Percentiles rank a stretch among this genome's conserved stretches.
These are phyloP conservation scores for Curvularia lunata DNA, from an alignment of 2,329 filamentous ascomycete species.

Conservation along the genomic window DNA sequence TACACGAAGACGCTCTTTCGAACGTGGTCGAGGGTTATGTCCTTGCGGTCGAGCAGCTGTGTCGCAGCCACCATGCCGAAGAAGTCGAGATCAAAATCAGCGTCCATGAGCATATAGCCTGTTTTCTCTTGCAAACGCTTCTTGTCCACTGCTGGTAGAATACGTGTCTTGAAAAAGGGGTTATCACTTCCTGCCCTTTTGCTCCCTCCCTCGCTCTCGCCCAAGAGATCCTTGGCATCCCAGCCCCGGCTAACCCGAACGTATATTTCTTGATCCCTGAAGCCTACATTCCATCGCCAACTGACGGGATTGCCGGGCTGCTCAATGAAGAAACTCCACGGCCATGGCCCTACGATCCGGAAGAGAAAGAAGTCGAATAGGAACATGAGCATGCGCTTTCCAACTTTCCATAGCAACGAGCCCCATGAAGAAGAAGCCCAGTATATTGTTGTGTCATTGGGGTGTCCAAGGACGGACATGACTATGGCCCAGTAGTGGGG, in stretches of 20 bases:
- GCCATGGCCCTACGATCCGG: constrained; percentile 55
- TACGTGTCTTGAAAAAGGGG: constrained; percentile 64
- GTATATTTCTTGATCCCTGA: constrained; percentile 79
- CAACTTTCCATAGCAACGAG: constrained; percentile 63
- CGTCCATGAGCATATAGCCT: constrained; percentile 84
- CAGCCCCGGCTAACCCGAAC: constrained; percentile 78
- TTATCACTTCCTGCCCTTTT: constrained; percentile 60
- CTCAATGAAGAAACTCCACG: constrained; percentile 63
- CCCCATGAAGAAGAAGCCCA: constrained; percentile 60
- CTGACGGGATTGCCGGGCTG: constrained; percentile 67
- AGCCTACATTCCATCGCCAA: constrained; percentile 79
- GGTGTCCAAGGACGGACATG: constrained; percentile 67
- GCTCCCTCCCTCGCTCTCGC: constrained; percentile 51
- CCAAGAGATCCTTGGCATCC: constrained; percentile 65
- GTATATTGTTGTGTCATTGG: constrained; percentile 71
- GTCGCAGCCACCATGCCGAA: constrained; percentile 77
- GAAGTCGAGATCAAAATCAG: constrained; percentile 88
- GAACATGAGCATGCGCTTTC: constrained; percentile 68
- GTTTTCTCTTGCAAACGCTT: constrained; percentile 76
- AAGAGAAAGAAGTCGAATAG: constrained; percentile 71
- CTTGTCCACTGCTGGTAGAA: constrained; percentile 73
- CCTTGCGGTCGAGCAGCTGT: constrained; percentile 68
- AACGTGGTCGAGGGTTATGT: constrained; percentile 69
- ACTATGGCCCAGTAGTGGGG: constrained; percentile 76
- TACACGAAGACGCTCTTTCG: constrained; percentile 65